A percentile compares a stretch with the other conserved stretches of the same genome.
Conservation (phyloP, 2,329 filamentous ascomycete genomes). For the Ceratocystis huliohia region DNA sequence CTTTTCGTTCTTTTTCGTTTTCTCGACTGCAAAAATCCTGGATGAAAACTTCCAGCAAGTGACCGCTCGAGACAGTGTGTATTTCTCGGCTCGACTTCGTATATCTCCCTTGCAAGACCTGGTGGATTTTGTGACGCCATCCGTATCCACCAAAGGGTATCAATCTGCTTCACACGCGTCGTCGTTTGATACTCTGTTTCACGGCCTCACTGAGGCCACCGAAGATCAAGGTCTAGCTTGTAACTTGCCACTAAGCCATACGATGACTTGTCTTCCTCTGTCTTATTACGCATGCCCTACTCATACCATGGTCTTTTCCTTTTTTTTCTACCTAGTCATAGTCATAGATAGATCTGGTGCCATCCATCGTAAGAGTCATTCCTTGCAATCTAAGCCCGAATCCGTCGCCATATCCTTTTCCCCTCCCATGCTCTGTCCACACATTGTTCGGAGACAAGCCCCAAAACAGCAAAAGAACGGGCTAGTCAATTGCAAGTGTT, state of each 20-base stretch:
- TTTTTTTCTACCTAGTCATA: neutral
- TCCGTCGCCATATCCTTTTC: neutral
- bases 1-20: neutral
- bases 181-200: neutral
- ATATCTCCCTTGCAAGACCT: neutral
- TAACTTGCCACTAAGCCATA: neutral
- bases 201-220: slow-evolving; percentile 4
- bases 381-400: slow-evolving; percentile 3
- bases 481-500: neutral
- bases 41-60: neutral
- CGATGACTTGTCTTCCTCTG: too few species aligned
- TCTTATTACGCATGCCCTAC: too few species aligned
- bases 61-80: neutral
- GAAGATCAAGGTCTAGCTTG: neutral
- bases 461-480: neutral
- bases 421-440: neutral
- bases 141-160: neutral
- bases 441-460: neutral
- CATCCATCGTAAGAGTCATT: slow-evolving; percentile 7
- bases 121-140: neutral
- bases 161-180: neutral
- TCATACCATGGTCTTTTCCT: neutral
- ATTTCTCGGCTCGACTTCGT: neutral
- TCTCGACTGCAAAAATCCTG: neutral
- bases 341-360: neutral